These are phyloP conservation scores for Creolimax fragrantissima DNA, from an alignment of 78 protist genomes.

Conservation along the genomic window DNA sequence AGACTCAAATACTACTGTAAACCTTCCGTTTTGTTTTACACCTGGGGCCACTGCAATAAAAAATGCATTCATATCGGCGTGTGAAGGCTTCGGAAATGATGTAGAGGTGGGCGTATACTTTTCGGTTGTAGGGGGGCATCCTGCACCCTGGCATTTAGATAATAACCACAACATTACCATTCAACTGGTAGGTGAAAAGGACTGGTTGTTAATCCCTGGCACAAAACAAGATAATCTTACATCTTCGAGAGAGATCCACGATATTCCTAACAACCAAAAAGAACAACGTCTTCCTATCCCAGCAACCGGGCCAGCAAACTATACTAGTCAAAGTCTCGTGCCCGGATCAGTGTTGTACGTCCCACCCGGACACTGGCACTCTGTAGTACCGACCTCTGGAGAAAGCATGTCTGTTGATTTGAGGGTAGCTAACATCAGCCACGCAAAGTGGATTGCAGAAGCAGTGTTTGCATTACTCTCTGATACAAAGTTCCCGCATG, in stretches of 20 bases:
- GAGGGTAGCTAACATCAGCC: not conserved
- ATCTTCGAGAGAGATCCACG: not conserved
- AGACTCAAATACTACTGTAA: not conserved
- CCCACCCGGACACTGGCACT: not conserved
- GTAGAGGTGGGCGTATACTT: conserved; percentile 1
- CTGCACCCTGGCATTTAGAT: conserved; percentile 13
- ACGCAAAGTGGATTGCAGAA: not conserved
- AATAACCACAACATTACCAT: conserved; percentile 9
- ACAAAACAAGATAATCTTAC: not conserved
- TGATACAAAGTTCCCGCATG: not conserved
- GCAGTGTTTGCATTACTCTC: not conserved
- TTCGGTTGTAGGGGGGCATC: not conserved
- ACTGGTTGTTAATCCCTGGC: not conserved
- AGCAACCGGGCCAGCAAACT: not conserved
- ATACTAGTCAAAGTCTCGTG: not conserved
- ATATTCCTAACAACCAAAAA: not conserved
- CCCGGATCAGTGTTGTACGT: not conserved
- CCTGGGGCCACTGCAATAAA: not conserved
- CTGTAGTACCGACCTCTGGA: not conserved
- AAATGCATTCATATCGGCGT: not conserved
- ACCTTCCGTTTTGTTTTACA: not conserved
- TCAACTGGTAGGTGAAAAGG: not conserved
- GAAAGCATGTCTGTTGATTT: not conserved
- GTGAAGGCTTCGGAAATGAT: not conserved
- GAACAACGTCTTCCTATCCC: not conserved